Conservation (phyloP, 2,329 filamentous ascomycete species). For the Dactylellina cionopaga region DNA sequence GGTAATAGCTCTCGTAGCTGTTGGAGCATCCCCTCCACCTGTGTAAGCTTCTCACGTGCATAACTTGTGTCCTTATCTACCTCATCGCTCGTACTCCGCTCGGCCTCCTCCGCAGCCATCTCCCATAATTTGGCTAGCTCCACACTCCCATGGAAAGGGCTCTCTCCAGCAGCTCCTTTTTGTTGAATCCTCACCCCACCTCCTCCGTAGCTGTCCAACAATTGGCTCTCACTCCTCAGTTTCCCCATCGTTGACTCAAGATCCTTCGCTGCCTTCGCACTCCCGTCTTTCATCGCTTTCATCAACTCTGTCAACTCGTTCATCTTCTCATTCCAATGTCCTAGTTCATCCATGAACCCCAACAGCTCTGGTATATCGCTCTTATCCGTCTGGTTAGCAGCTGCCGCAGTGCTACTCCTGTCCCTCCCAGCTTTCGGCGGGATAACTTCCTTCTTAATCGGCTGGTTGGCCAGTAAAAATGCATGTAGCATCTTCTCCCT, state of each 20-base stretch:
- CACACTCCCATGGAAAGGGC: conserved; percentile 27
- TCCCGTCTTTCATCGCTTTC: conserved; percentile 41
- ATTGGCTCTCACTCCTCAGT: conserved; percentile 40
- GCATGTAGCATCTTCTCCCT: conserved; percentile 46
- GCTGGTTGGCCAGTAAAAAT: conserved; percentile 40
- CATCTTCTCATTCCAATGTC: conserved; percentile 35
- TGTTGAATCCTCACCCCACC: conserved; percentile 21
- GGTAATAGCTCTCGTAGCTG: conserved; percentile 26
- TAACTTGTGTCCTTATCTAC: conserved; percentile 21
- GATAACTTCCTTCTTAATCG: conserved; percentile 33
- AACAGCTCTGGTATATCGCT: conserved; percentile 28
- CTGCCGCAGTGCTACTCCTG: conserved; percentile 1
- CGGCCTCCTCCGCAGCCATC: conserved; percentile 44
- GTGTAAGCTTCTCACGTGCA: conserved; percentile 24
- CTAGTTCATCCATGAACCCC: conserved; percentile 35
- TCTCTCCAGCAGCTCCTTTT: not conserved
- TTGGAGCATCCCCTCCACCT: conserved; percentile 28
- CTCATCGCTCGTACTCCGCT: conserved; percentile 31
- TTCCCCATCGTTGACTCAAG: conserved; percentile 38
- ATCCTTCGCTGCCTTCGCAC: conserved; percentile 22
- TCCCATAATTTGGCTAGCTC: conserved; percentile 44
- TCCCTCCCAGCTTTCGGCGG: conserved; percentile 30
- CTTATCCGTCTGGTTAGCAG: not conserved
- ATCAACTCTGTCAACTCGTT: conserved; percentile 42
- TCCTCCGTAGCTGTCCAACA: conserved; percentile 36